Base-by-base conservation (phyloP, 2,329 filamentous ascomycete genomes). In the Hymenoscyphus occultus region DNA sequence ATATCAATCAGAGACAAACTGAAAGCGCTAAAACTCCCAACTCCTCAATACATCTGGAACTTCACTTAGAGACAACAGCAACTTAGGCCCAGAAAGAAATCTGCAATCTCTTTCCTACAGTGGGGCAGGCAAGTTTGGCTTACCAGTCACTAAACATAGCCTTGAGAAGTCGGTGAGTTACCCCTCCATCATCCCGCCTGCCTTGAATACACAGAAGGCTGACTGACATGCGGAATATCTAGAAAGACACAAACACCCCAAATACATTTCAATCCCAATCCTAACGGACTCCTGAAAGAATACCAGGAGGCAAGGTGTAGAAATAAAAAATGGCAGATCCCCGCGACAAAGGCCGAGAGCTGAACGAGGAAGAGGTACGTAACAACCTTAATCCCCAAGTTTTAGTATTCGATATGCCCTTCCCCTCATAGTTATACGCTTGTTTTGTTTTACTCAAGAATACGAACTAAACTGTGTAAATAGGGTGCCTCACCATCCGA, bases 401-500 rank as follows among this genome's bases (percentile, higher is more conserved):
- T 28, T 28, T 28, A 28, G 28, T 28, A 9, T 51, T 7, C 45
- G 22, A 51, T 51, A 4, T 51, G 45, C 45, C n/a, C 45, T 22
- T 28, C 19, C 12, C 10, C 22, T 51, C 45, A 10, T 7, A 51
- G 5, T 28, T 51, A 28, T 10, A 22, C 7, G 14, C 19, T 3
- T 51, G 19, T 2, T 5, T 6, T 51, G 9, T 51, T 16, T 22
- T 22, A 3, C 5, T 9, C 7, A 40, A 19, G 48, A 31, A 62
- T 31, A 5, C 5, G 19, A 4, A n/a, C 56, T 22, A 28, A 22
- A 19, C 13, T 59, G 40, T 14, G 28, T 14, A 39, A 14, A 65
- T 73, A 96, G 90, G 95, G 94, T 76, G 94, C 94, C 72, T 91
- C 91, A 66, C 86, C 88, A 58, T 84, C 89, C 77, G 94, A 98